phyloP scores from a whole-genome alignment of 768 basidiomycete species.

The Exidia glandulosa region DNA sequence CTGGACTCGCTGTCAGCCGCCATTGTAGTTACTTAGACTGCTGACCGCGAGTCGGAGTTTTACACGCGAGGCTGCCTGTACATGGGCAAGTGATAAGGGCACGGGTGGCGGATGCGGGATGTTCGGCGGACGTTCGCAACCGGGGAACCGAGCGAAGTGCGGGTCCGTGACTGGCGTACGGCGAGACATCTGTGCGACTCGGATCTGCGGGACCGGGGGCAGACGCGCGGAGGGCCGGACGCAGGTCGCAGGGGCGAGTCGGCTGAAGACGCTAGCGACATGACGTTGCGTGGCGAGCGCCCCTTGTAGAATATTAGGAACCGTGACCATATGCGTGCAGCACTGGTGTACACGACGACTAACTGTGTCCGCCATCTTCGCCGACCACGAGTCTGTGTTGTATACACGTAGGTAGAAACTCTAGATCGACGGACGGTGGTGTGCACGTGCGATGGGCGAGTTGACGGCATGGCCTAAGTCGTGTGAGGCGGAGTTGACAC shows the following conservation, averaged over 20 bases:
- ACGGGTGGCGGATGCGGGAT: background rate
- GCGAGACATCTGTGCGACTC: background rate
- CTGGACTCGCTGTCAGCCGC: background rate
- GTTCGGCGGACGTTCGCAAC: background rate
- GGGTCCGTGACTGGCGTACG: background rate
- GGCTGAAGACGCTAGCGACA: background rate
- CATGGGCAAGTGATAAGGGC: background rate
- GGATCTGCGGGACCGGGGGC: background rate
- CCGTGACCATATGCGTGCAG: no score
- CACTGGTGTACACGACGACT: no score
- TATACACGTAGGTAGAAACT: no score
- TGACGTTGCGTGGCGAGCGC: no score
- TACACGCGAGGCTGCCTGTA: background rate
- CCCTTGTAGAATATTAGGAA: no score
- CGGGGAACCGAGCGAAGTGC: background rate
- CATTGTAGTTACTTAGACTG: background rate
- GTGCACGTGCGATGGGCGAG: no score
- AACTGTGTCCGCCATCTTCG: no score
- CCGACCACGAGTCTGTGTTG: no score
- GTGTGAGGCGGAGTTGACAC: no score
- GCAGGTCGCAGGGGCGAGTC: background rate
- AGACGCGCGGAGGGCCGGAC: background rate
- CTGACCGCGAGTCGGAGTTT: background rate
- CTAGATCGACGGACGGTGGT: no score
- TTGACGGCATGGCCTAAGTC: no score